These are phyloP conservation scores for Clausena lansium DNA, from an alignment of 345 rosid genomes.

Conservation along the genomic window DNA sequence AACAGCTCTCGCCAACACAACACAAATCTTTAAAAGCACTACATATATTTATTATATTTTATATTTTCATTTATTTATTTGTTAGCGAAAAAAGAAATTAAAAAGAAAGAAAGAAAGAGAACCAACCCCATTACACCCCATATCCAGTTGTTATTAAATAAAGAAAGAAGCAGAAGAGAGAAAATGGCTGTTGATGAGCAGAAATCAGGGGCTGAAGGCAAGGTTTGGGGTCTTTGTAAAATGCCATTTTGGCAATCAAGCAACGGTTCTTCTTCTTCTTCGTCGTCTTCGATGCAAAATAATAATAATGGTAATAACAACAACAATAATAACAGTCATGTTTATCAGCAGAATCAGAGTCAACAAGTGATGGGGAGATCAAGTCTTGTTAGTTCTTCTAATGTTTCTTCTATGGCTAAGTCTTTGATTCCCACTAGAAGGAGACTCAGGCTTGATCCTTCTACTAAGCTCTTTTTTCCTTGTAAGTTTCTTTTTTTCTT, in stretches of 20 bases:
- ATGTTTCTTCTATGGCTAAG: slow-evolving; percentile 55
- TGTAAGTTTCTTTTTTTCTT: slow-evolving; percentile 30
- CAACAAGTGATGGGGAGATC: slow-evolving; percentile 34
- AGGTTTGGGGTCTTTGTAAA: slow-evolving; percentile 41
- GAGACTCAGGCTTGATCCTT: slow-evolving; percentile 73
- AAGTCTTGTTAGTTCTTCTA: slow-evolving; percentile 25
- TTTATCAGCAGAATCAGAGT: slow-evolving; percentile 35
- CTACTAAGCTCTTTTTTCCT: slow-evolving; percentile 69
- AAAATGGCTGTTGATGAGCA: slow-evolving; percentile 37
- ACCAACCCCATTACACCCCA: not conserved
- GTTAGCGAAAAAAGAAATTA: not conserved
- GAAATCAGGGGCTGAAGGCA: slow-evolving; percentile 34
- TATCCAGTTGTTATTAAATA: not conserved
- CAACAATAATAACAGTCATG: not conserved
- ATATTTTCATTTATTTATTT: too few species aligned
- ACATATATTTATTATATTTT: too few species aligned
- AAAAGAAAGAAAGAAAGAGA: not conserved
- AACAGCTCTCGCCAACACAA: too few species aligned
- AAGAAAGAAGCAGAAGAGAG: not conserved
- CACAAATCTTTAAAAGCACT: too few species aligned
- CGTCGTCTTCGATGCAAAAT: slow-evolving; percentile 29
- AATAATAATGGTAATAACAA: not conserved
- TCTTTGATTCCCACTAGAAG: slow-evolving; percentile 67
- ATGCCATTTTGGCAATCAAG: slow-evolving; percentile 61
- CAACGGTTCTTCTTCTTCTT: slow-evolving; percentile 35